Conservation (phyloP, 1,284 basidiomycete species). For the Rhodotorula mucilaginosa region DNA sequence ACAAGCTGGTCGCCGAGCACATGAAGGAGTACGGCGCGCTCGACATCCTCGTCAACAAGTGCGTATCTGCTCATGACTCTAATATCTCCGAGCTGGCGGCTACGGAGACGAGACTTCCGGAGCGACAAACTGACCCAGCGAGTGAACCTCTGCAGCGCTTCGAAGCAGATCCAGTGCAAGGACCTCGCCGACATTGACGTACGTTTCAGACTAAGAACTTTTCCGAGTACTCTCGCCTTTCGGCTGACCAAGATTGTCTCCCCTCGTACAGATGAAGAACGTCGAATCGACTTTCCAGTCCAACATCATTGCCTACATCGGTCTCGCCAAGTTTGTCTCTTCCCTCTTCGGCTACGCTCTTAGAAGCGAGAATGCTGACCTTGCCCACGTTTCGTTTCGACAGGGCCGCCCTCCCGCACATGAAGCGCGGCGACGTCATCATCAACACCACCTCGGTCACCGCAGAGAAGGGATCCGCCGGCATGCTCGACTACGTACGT, state of each 20-base stretch:
- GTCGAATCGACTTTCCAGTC: slow-evolving; percentile 59
- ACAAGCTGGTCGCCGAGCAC: slow-evolving; percentile 52
- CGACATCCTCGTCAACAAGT: slow-evolving; percentile 63
- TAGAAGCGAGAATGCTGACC: neutral
- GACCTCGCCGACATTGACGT: slow-evolving; percentile 56
- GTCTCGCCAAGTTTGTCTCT: slow-evolving; percentile 53
- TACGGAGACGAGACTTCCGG: neutral
- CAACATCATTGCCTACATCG: slow-evolving; percentile 63
- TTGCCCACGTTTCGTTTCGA: slow-evolving; percentile 53
- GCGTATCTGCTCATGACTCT: neutral
- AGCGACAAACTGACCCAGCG: no score
- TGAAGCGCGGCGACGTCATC: slow-evolving; percentile 61
- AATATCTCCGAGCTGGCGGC: neutral
- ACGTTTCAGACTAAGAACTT: neutral
- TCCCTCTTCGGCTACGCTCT: no score
- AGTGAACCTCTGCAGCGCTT: slow-evolving; percentile 5
- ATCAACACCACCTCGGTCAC: slow-evolving; percentile 66
- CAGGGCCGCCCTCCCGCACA: slow-evolving; percentile 59
- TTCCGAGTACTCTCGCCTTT: neutral
- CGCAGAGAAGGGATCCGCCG: slow-evolving; percentile 53
- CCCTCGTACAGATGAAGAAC: slow-evolving; percentile 2
- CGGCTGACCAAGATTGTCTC: neutral
- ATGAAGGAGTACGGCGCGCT: slow-evolving; percentile 41
- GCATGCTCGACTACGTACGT: neutral
- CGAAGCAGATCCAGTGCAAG: slow-evolving; percentile 54